Evolutionary conservation across 2,329 filamentous ascomycete genomes (phyloP).

Genomic region (Calonectria ilicicola): DNA sequence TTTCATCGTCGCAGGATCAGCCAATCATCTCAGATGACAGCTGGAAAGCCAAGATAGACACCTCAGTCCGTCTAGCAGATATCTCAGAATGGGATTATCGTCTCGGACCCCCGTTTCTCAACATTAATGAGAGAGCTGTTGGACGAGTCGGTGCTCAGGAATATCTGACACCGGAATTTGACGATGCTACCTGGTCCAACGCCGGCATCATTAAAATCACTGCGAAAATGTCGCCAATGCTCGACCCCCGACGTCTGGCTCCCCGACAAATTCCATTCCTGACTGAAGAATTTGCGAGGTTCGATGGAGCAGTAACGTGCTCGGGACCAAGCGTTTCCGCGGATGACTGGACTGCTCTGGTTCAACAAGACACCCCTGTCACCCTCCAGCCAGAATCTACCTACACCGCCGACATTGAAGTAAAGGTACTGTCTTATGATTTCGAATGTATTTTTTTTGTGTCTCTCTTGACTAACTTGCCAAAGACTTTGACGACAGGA

Average conservation of each 20-base stretch:
- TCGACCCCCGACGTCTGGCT: constrained; percentile 12
- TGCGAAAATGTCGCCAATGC: constrained; percentile 18
- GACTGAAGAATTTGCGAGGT: background rate
- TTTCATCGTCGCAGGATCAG: background rate
- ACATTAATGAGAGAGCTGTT: constrained; percentile 10
- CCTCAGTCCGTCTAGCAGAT: background rate
- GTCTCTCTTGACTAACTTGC: background rate
- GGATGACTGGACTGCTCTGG: constrained; percentile 11
- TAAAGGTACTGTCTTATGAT: background rate
- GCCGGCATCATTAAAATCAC: background rate
- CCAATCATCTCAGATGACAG: background rate
- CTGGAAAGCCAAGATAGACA: constrained; percentile 15
- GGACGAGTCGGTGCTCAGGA: background rate
- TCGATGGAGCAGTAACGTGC: constrained; percentile 11
- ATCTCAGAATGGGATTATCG: constrained; percentile 20
- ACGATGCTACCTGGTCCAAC: constrained; percentile 7
- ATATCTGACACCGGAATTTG: constrained; percentile 1
- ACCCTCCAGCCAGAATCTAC: background rate
- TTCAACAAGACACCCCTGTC: background rate
- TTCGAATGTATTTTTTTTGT: no score
- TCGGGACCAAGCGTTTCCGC: background rate
- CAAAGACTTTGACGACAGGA: background rate
- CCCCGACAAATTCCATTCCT: constrained; percentile 13
- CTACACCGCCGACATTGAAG: constrained; percentile 13
- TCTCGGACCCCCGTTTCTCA: constrained; percentile 15